Evolutionary conservation across 2,329 filamentous ascomycete genomes (phyloP), one percentile per base, ranked within the genome.

Genomic region (Aspergillus sp.): DNA sequence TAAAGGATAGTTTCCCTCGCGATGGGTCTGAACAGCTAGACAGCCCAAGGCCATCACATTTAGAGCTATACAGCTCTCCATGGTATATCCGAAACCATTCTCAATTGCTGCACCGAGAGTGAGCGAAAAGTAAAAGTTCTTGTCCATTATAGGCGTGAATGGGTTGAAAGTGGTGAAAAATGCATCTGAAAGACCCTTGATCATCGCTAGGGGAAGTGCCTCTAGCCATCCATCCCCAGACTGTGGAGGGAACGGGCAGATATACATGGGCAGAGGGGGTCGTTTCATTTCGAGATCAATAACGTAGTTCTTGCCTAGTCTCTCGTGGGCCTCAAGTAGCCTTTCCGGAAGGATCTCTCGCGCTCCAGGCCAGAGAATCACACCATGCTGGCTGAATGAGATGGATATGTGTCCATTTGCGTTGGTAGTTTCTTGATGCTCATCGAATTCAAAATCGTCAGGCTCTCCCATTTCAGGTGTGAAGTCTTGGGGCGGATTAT

Each of bases 81-180:
- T 70, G 31, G 72, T 74, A 47, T 71, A 72, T 2, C 73, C 73
- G 46, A 78, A 78, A 1, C 69, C 68, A 32, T 66, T 74, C 47
- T 75, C 71, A 38, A 76, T 66, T 2, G 72, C 75, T 4, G 66
- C 56, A 8, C 70, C 68, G 5, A 78, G 66, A 0, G 73, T 78
- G 47, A 67, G 73, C 1, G 73, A 67, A 51, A 73, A 74, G 54
- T 76, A 78, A 43, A 74, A 70, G 12, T 68, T 68, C 44, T 74
- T 73, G 49, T 79, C 75, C 40, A 79, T 68, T 19, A 77, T 69
- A 0, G 76, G 76, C 11, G 71, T 76, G 27, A 68, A 75, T 0
- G 73, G 73, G 50, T 78, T 75, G 50, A 78, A 78, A 0, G 75
- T 74, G n/a, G 70, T 64, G 53, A 78, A 78, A 47, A 76, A 78